Evolutionary conservation across 2,329 filamentous ascomycete species (phyloP).

Genomic region (Verticillium dahliae): DNA sequence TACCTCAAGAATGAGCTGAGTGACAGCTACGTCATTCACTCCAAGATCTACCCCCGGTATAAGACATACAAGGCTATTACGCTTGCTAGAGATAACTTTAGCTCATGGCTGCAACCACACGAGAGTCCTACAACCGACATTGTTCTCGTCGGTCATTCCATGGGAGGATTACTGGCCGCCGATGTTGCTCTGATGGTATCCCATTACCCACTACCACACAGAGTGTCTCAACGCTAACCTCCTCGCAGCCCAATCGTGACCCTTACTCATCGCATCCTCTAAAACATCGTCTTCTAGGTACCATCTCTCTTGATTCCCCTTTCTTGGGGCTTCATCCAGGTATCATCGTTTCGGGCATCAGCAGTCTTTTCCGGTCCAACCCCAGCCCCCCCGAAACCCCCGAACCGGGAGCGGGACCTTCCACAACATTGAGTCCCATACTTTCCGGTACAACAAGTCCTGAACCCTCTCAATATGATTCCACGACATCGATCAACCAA

Average conservation of each 20-base stretch:
- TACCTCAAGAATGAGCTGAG: slow-evolving; percentile 59
- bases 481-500: slow-evolving; percentile 8
- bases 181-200: slow-evolving; percentile 65
- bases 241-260: slow-evolving; percentile 23
- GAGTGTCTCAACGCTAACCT: neutral
- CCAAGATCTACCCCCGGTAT: slow-evolving; percentile 79
- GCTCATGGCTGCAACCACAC: slow-evolving; percentile 72
- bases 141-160: slow-evolving; percentile 79
- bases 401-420: slow-evolving; percentile 9
- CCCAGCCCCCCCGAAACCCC: slow-evolving; percentile 21
- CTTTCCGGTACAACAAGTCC: slow-evolving; percentile 13
- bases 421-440: slow-evolving; percentile 6
- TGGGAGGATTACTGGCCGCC: slow-evolving; percentile 78
- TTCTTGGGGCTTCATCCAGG: slow-evolving; percentile 86
- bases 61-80: slow-evolving; percentile 67
- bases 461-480: slow-evolving; percentile 7
- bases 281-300: slow-evolving; percentile 72
- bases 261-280: slow-evolving; percentile 35
- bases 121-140: slow-evolving; percentile 70
- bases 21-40: slow-evolving; percentile 74
- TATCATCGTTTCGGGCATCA: slow-evolving; percentile 74
- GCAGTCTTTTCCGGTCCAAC: slow-evolving; percentile 62
- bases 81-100: slow-evolving; percentile 76
- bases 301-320: slow-evolving; percentile 77
- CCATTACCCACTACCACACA: neutral